Evolutionary conservation across 2,329 filamentous ascomycete species (phyloP), one percentile per base, ranked within the genome.

Genomic region (Macrophomina tecta): DNA sequence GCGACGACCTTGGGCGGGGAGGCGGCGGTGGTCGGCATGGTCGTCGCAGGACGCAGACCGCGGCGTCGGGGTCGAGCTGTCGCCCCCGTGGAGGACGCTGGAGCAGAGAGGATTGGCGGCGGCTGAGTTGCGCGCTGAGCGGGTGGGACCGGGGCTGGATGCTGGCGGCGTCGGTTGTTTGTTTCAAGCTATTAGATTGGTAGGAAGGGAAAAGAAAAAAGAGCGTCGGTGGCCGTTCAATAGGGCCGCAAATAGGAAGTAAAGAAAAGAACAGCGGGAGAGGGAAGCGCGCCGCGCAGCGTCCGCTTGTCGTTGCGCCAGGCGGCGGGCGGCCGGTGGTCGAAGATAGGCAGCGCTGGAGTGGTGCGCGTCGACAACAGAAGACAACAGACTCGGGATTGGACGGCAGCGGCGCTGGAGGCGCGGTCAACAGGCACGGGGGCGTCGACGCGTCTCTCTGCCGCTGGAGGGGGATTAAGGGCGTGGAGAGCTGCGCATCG

Each of bases 21-120:
- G 67, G 81, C 82, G 69, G 79, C 78, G 55, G 74, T 75, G 64
- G 80, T 79, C 65, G 80, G 78, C 81, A 83, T 83, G 67, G 65
- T 63, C 45, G 55, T 45, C 46, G 38, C 32, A 34, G 56, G 49
- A 34, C 40, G 51, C 49, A 23, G 23, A 7, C 23, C 30, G 63
- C 28, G 18, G n/a, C 52, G 63, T 58, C 58, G 46, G 58, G 42
- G 58, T 49, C 58, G 58, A 23, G 58, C 32, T 36, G 5, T 48
- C 58, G 42, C 42, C n/a, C 16, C 36, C n/a, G 40, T 42, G 14
- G 63, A 65, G 23, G 18, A 52, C 32, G 52, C 51, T 28, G 52
- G 30, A 30, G 28, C 6, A 38, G n/a, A 18, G 62, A 55, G n/a
- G 49, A 65, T 53, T 61, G 62, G 63, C 63, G 63, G 48, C 16